Evolutionary conservation across 176 grass and related monocot genomes (phyloP), one percentile per base, ranked within the genome.

Genomic region (Puya raimondii): DNA sequence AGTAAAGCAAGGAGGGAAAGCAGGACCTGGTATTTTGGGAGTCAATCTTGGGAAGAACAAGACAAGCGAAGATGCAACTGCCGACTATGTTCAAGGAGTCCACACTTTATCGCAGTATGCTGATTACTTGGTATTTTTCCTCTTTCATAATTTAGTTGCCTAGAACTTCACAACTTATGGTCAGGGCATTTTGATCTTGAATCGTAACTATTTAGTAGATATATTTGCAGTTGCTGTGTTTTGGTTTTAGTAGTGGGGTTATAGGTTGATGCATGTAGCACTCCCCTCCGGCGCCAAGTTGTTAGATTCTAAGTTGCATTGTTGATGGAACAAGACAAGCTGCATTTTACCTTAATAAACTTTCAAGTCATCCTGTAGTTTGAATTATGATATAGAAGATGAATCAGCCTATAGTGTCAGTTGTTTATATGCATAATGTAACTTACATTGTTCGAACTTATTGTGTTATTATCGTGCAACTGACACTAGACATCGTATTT

Each of bases 41-140:
- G 90, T 99, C 47, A 99, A 99, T 83, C 81, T 99, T 21, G 94
- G 94, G 53, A 99, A 99, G 80, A 99, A 99, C 76, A 99, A 99
- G 78, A 86, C 74, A 68, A 99, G 80, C 73, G 89, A 93, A 86
- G 94, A 99, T 84, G 90, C 90, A 48, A 73, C 87, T 78, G 82
- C 89, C 79, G 94, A 99, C 71, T 99, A 93, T 12, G 90, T 99
- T 58, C 90, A 99, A 91, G 94, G 94, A 74, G 82, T 99, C 74
- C 94, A 99, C 91, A 93, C 87, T 10, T 86, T 99, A 72, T 99
- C 94, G 12, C 94, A 99, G 47, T 99, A 99, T 88, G 94, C 90
- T 64, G 90, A 99, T 79, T 99, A 99, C 81, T 71, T 99, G 90
- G 94, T 99, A 85, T 74, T 18, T 63, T 79, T 33, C 53, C 59